Percentiles rank a stretch among this genome's conserved stretches.
These are phyloP conservation scores for Neurospora sp. DNA, from an alignment of 495 filamentous ascomycete genomes.

Conservation along the genomic window DNA sequence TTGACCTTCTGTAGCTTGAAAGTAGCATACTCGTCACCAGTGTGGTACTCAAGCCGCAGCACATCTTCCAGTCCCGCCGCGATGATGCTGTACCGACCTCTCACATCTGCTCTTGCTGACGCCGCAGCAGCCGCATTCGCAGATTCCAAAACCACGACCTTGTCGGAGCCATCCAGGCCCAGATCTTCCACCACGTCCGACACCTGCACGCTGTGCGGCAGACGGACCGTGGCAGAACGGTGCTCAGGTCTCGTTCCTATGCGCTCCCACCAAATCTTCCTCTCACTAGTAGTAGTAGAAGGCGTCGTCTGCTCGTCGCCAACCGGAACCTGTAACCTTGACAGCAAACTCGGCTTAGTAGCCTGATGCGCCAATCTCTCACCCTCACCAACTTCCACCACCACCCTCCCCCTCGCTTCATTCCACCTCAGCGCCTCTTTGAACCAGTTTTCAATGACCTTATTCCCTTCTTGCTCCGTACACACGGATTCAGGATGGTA, in stretches of 20 bases:
- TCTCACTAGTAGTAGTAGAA: background rate
- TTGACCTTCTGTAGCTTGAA: slow-evolving; percentile 9
- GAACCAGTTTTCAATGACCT: slow-evolving; percentile 74
- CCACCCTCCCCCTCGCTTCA: slow-evolving; percentile 11
- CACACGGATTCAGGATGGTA: slow-evolving; percentile 95
- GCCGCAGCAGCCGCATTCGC: slow-evolving; percentile 30
- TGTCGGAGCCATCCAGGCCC: slow-evolving; percentile 26
- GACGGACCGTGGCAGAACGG: slow-evolving; percentile 17
- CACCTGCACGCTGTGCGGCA: slow-evolving; percentile 28
- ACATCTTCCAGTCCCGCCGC: slow-evolving; percentile 45
- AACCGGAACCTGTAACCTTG: slow-evolving; percentile 4
- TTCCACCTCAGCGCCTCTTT: slow-evolving; percentile 46
- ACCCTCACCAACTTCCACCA: slow-evolving; percentile 9
- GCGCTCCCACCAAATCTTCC: slow-evolving; percentile 15
- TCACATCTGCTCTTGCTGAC: slow-evolving; percentile 31
- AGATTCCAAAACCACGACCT: slow-evolving; percentile 44
- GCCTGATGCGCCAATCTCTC: slow-evolving; percentile 14
- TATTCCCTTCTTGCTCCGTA: slow-evolving; percentile 56
- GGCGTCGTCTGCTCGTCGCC: background rate
- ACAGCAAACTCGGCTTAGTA: slow-evolving; percentile 18
- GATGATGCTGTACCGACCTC: slow-evolving; percentile 59
- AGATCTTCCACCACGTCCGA: slow-evolving; percentile 41
- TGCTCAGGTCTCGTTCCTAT: slow-evolving; percentile 19
- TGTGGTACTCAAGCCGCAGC: slow-evolving; percentile 43
- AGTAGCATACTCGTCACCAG: slow-evolving; percentile 29